Base-by-base conservation (phyloP, 2,329 filamentous ascomycete genomes). In the Pseudopyricularia cyperi region DNA sequence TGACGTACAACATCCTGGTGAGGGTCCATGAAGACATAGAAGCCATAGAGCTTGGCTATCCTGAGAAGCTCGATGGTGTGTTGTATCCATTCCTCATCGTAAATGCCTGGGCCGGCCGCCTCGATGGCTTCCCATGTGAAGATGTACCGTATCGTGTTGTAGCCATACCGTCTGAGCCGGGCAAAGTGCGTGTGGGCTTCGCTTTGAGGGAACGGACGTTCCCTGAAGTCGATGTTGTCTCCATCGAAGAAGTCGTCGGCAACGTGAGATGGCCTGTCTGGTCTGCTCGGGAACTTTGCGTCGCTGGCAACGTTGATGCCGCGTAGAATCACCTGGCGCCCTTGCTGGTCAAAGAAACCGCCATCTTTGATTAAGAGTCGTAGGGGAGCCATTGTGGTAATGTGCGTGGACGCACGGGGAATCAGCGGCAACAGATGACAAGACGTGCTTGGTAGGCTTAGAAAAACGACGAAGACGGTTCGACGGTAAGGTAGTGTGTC, bases 121-220 rank as follows among this genome's bases (percentile, higher is more conserved):
- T 98, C 93, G 64, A 98, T 86, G n/a, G 93, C 91, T 68, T 98
- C 93, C 93, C 93, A 98, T 0, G 93, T 97, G 65, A 97, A 98
- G 59, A 98, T 75, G 67, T 98, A 98, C 63, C 93, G 80, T 58
- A 98, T 90, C 0, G 88, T 90, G 67, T 97, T 98, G 75, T 95
- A 98, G 14, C 93, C 93, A 74, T 85, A 95, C 61, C 85, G 83
- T 61, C 85, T 87, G 57, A 98, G 69, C 44, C 90, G 79, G 12
- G 87, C 79, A 66, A 98, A 96, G 66, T 98, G 93, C 15, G 79
- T 74, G 60, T 88, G 84, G 1, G 93, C 89, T 58, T 96, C 88
- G 49, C 87, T 80, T 48, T 87, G 76, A 3, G 84, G 73, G 59
- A 98, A 98, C 0, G 93, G 93, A 2, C 90, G 79, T 54, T 82